phyloP scores from a whole-genome alignment of 2,329 filamentous ascomycete genomes.

The Colletotrichum cereale region DNA sequence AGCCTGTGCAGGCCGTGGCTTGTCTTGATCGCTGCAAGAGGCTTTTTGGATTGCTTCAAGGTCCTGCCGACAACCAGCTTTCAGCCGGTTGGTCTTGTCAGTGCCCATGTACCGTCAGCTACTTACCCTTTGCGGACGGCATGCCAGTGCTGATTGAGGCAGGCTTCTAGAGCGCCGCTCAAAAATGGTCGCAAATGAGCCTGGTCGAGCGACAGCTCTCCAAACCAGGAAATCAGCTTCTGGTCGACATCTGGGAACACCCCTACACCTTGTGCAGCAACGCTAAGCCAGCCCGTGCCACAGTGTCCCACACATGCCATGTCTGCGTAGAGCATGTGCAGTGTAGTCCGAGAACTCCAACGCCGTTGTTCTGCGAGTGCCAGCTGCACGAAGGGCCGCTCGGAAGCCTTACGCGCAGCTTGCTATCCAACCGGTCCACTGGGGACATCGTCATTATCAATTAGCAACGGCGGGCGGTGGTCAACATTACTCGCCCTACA shows the following conservation, averaged over 20 bases:
- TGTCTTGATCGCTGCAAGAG: slow-evolving; percentile 14
- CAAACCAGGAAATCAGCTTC: slow-evolving; percentile 41
- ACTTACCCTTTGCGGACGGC: slow-evolving; percentile 30
- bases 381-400: slow-evolving; percentile 28
- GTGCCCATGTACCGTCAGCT: slow-evolving; percentile 8
- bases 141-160: slow-evolving; percentile 40
- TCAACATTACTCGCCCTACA: slow-evolving; percentile 7
- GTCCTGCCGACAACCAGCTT: background rate
- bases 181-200: slow-evolving; percentile 36
- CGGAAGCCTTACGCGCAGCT: slow-evolving; percentile 36
- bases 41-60: slow-evolving; percentile 18
- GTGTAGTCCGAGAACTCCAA: slow-evolving; percentile 13
- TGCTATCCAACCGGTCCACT: slow-evolving; percentile 9
- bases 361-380: slow-evolving; percentile 24
- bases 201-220: slow-evolving; percentile 28
- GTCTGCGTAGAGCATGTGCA: slow-evolving; percentile 15
- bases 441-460: background rate
- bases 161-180: slow-evolving; percentile 35
- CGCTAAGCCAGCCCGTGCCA: slow-evolving; percentile 19
- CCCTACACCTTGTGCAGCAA: slow-evolving; percentile 31
- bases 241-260: slow-evolving; percentile 27
- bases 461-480: slow-evolving; percentile 1
- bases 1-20: slow-evolving; percentile 1
- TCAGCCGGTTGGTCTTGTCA: slow-evolving; percentile 1
- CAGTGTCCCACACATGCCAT: slow-evolving; percentile 21